Evolutionary conservation across 2,329 filamentous ascomycete species (phyloP).

Genomic region (Phialophora macrospora): DNA sequence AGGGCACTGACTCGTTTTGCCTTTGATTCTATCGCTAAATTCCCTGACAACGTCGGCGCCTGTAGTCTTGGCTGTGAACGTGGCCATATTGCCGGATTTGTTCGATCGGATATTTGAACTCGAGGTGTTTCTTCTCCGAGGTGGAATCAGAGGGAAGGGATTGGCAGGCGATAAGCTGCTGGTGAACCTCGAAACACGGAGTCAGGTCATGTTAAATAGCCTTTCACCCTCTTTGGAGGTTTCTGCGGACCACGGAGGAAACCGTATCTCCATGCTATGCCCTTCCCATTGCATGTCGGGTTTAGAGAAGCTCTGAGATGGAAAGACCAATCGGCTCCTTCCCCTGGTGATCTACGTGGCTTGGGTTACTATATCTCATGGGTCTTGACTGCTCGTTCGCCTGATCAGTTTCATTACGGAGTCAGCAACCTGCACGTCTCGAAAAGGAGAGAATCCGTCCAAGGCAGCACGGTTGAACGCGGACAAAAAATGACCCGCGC

Average conservation of each 20-base stretch:
- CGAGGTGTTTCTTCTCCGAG: background rate
- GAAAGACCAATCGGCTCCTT: background rate
- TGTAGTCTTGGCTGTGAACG: conserved; percentile 41
- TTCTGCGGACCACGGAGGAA: background rate
- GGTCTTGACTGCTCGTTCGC: background rate
- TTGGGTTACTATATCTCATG: background rate
- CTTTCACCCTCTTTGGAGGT: background rate
- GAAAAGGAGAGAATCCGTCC: background rate
- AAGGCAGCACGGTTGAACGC: background rate
- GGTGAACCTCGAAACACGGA: background rate
- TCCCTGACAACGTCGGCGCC: conserved; percentile 42
- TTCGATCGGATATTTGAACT: background rate
- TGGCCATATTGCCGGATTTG: conserved; percentile 33
- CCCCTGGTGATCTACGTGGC: background rate
- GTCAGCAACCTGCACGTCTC: background rate
- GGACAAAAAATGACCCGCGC: background rate
- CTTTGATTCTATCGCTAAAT: conserved; percentile 41
- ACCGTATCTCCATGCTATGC: conserved; percentile 8
- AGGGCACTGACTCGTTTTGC: conserved; percentile 42
- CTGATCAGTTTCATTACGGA: background rate
- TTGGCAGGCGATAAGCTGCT: background rate
- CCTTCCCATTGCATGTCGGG: background rate
- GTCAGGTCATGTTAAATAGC: background rate
- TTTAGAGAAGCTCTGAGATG: conserved; percentile 1
- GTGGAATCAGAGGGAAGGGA: background rate